Evolutionary conservation across 225 moss, liverwort and hornwort species (phyloP).

Genomic region (Anthoceros angustus): DNA sequence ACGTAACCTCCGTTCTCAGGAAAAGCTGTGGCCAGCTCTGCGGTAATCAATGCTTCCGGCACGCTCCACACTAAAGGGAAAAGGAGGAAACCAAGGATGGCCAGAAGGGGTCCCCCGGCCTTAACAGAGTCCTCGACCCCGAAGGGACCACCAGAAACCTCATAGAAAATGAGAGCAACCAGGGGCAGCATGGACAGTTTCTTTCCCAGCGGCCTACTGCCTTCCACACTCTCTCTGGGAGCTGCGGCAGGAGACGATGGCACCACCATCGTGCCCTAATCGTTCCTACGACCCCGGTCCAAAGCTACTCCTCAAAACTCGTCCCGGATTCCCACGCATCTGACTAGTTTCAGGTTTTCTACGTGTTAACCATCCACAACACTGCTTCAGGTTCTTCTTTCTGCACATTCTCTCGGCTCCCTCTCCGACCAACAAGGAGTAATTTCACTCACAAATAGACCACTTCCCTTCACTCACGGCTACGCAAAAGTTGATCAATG

Average conservation of each 20-base stretch:
- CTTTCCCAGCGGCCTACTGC: neutral
- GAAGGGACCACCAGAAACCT: constrained; percentile 81
- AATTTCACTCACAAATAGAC: too few species aligned
- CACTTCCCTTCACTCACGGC: too few species aligned
- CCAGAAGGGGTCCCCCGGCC: constrained; percentile 67
- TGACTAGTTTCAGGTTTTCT: neutral
- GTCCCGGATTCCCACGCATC: neutral
- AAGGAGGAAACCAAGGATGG: constrained; percentile 48
- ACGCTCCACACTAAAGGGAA: constrained; percentile 76
- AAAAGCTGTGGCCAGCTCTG: constrained; percentile 73
- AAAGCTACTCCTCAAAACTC: neutral
- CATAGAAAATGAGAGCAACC: constrained; percentile 77
- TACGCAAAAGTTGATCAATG: too few species aligned
- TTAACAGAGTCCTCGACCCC: constrained; percentile 72
- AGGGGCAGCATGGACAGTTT: constrained; percentile 61
- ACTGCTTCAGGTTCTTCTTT: too few species aligned
- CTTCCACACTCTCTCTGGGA: neutral
- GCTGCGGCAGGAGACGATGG: neutral
- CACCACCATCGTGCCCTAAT: neutral
- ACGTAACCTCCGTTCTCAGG: constrained; percentile 85
- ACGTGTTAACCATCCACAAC: neutral
- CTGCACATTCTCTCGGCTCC: too few species aligned
- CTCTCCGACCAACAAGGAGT: too few species aligned
- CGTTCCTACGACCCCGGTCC: neutral
- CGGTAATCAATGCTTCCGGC: constrained; percentile 76